Percentiles rank a stretch among this genome's conserved stretches.
Conservation (phyloP, 805 yeast species). For the Nakazawaea wickerhamii region DNA sequence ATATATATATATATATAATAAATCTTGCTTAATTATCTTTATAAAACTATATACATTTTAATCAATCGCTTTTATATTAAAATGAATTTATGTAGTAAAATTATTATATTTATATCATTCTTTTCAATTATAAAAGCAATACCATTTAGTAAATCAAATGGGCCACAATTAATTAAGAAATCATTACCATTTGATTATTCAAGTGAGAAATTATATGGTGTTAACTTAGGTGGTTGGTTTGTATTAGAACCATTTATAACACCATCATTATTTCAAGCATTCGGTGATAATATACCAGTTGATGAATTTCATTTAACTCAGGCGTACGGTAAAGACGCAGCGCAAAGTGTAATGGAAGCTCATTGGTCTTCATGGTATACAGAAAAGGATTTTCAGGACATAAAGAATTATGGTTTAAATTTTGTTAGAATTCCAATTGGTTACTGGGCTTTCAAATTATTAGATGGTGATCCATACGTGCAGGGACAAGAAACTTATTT, state of each 20-base stretch:
- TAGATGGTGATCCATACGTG: slow-evolving; percentile 54
- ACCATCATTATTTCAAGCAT: slow-evolving; percentile 50
- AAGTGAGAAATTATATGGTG: slow-evolving; percentile 32
- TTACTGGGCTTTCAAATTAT: slow-evolving; percentile 67
- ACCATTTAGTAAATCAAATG: not conserved
- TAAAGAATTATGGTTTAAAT: slow-evolving; percentile 51
- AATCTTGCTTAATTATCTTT: too few species aligned
- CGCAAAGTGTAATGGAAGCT: slow-evolving; percentile 33
- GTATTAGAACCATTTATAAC: slow-evolving; percentile 68
- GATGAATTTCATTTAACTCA: slow-evolving; percentile 58
- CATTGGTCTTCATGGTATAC: slow-evolving; percentile 60
- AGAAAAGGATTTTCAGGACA: slow-evolving; percentile 51
- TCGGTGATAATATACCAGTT: slow-evolving; percentile 38
- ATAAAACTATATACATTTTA: too few species aligned
- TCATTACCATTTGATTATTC: slow-evolving; percentile 25
- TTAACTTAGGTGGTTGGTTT: slow-evolving; percentile 68
- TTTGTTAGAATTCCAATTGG: slow-evolving; percentile 76
- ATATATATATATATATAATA: too few species aligned
- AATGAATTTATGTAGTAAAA: not conserved
- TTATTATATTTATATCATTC: not conserved
- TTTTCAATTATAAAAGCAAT: slow-evolving; percentile 2
- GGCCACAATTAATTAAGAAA: slow-evolving; percentile 19
- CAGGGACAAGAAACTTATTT: slow-evolving; percentile 61
- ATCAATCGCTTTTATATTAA: not conserved
- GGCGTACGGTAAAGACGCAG: slow-evolving; percentile 41